Evolutionary conservation across 768 basidiomycete species (phyloP).

Genomic region (Podaxis carcinomalis): DNA sequence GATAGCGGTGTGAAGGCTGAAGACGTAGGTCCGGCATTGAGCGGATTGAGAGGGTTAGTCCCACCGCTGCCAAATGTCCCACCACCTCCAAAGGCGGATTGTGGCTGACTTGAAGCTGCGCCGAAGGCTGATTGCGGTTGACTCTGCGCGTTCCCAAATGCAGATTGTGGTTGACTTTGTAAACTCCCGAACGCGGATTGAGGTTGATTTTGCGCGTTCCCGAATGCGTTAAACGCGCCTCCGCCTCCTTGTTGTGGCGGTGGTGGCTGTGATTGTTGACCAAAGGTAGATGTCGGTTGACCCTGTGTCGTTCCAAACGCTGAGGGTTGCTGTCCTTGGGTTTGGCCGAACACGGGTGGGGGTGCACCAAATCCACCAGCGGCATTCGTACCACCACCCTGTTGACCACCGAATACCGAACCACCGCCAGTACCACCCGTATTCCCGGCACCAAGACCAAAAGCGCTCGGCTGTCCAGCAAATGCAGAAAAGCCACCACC

Average conservation of each 20-base stretch:
- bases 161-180: constrained; percentile 8
- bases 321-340: constrained; percentile 9
- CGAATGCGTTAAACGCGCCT: background rate
- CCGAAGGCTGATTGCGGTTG: constrained; percentile 13
- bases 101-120: background rate
- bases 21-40: constrained; percentile 1
- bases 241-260: background rate
- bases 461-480: constrained; percentile 41
- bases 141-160: constrained; percentile 13
- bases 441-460: constrained; percentile 24
- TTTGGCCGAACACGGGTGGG: constrained; percentile 15
- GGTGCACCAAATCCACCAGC: constrained; percentile 19
- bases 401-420: constrained; percentile 22
- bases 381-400: background rate
- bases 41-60: background rate
- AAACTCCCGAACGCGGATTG: constrained; percentile 19
- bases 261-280: constrained; percentile 13
- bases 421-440: constrained; percentile 17
- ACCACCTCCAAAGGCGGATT: constrained; percentile 9
- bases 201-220: background rate
- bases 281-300: constrained; percentile 22
- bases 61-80: background rate
- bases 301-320: background rate
- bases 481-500: constrained; percentile 50
- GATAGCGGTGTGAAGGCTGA: background rate